phyloP scores from a whole-genome alignment of 2,329 filamentous ascomycete species.

The Monilinia polystroma region DNA sequence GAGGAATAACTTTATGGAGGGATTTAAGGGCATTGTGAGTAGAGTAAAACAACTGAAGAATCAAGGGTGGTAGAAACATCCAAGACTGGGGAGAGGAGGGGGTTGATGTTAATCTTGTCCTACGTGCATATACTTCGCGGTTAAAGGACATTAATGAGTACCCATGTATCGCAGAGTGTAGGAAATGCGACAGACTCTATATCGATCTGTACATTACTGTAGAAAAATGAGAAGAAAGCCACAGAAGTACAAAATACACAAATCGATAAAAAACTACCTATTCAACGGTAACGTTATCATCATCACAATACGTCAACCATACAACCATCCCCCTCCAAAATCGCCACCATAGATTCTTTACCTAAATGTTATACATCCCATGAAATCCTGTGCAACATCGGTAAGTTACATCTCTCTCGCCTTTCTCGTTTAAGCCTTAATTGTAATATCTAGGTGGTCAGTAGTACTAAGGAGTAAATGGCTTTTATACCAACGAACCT shows the following conservation, averaged over 20 bases:
- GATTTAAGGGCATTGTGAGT: slow-evolving; percentile 62
- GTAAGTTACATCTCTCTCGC: not conserved
- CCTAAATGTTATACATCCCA: not conserved
- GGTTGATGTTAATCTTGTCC: slow-evolving; percentile 26
- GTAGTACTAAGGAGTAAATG: no score
- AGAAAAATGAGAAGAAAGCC: slow-evolving; percentile 7
- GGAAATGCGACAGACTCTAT: not conserved
- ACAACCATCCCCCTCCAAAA: not conserved
- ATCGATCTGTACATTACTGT: slow-evolving; percentile 17
- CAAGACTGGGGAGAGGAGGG: not conserved
- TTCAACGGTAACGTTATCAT: not conserved
- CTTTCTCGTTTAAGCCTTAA: not conserved
- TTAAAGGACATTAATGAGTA: not conserved
- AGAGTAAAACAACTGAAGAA: slow-evolving; percentile 68
- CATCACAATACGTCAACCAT: not conserved
- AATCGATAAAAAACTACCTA: not conserved
- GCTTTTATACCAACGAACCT: no score
- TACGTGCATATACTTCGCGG: slow-evolving; percentile 11
- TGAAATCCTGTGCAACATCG: not conserved
- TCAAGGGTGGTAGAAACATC: slow-evolving; percentile 71
- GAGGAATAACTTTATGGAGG: slow-evolving; percentile 65
- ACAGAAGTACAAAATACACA: not conserved
- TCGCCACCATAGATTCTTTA: not conserved
- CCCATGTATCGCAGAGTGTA: not conserved
- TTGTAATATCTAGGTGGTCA: no score